Percentiles rank a stretch among this genome's conserved stretches.
Conservation (phyloP, 2,329 filamentous ascomycete species). For the Colletotrichum liaoningense region DNA sequence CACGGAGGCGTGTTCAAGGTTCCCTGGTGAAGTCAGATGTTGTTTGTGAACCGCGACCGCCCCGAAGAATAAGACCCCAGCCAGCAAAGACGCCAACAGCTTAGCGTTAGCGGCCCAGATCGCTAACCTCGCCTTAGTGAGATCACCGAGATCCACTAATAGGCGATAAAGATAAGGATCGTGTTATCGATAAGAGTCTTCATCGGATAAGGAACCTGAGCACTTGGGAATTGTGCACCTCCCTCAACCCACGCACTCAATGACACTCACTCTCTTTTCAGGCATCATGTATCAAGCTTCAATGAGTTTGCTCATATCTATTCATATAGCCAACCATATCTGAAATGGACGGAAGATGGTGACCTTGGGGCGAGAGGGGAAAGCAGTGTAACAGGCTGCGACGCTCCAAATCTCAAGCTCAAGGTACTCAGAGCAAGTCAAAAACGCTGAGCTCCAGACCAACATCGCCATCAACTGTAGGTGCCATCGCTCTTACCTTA, state of each 20-base stretch:
- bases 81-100: constrained; percentile 11
- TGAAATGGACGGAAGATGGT: too few relatives aligned
- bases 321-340: too few relatives aligned
- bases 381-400: too few relatives aligned
- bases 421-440: too few relatives aligned
- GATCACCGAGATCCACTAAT: constrained; percentile 16
- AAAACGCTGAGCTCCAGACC: too few relatives aligned
- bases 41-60: constrained; percentile 36
- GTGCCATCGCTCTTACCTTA: too few relatives aligned
- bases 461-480: too few relatives aligned
- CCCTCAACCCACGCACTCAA: background rate
- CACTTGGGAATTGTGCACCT: background rate
- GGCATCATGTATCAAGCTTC: too few relatives aligned
- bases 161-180: background rate
- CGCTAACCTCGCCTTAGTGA: constrained; percentile 11
- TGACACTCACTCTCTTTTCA: too few relatives aligned
- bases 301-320: too few relatives aligned
- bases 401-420: too few relatives aligned
- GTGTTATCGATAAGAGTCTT: background rate
- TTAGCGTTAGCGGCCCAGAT: constrained; percentile 7
- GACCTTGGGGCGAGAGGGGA: too few relatives aligned
- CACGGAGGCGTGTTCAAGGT: constrained; percentile 5
- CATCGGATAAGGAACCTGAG: background rate
- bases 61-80: background rate
- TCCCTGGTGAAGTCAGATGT: constrained; percentile 24